Evolutionary conservation across 2,329 filamentous ascomycete species (phyloP), one percentile per base, ranked within the genome.

Genomic region (Botryotinia narcissicola): DNA sequence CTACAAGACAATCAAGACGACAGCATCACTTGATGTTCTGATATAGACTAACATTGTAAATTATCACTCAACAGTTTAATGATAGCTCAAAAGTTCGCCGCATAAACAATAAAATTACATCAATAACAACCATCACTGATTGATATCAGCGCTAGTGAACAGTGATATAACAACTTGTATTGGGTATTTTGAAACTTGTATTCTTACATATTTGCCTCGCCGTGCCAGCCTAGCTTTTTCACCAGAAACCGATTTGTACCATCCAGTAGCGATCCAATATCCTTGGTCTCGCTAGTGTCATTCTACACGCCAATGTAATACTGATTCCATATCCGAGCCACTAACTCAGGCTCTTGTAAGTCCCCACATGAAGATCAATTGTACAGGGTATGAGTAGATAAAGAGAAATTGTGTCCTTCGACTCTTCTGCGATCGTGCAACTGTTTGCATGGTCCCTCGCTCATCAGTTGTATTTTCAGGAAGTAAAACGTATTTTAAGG

Each of bases 361-460:
- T 80, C 90, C 87, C 91, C 95, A 96, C 95, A 98, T 99, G 83
- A 98, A 97, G 73, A 95, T 85, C 78, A 98, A 88, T 84, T 99
- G 96, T 73, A 98, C 91, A 72, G 97, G 86, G 83, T 98, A 99
- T 62, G 95, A 95, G 84, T 99, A 98, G 78, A 95, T 87, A 83
- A 97, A 97, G 77, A 98, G 86, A 80, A 97, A 97, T 83, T 97
- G 94, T 1, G 94, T 97, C 76, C 95, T 87, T 81, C 94, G 90
- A 83, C 92, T 96, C 80, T 92, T 91, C 84, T 97, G 96, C 57
- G 93, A 91, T 75, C 95, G 89, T 42, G 93, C 93, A 75, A 97
- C 92, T 4, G 89, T 90, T 77, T 91, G 89, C 78, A 90, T 89
- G 1, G 86, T 85, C 20, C 86, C 86, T 73, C 85, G 87, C 72